Evolutionary conservation across 2,329 filamentous ascomycete species (phyloP).

Genomic region (Alternaria ethzedia): DNA sequence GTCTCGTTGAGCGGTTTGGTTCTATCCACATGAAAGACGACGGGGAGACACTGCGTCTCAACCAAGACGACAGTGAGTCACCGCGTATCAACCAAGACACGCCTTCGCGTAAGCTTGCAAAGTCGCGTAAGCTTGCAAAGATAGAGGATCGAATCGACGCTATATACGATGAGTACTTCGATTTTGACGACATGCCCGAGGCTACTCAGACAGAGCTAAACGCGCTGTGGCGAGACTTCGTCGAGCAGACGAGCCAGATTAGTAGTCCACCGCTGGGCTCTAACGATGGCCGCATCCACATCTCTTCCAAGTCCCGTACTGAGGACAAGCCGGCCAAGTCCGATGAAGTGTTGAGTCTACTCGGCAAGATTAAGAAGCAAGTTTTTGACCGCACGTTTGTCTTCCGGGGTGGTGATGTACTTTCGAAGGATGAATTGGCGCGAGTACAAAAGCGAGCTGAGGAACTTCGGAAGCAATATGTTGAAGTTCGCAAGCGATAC

Average conservation of each 20-base stretch:
- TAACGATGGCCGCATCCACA: background rate
- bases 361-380: background rate
- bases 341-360: background rate
- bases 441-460: background rate
- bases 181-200: background rate
- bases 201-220: background rate
- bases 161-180: rapidly evolving
- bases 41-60: no score
- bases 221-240: background rate
- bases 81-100: background rate
- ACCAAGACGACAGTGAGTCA: no score
- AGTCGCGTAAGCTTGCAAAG: background rate
- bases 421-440: background rate
- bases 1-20: no score
- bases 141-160: background rate
- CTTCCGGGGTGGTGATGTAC: background rate
- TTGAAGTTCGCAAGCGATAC: background rate
- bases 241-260: background rate
- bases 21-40: no score
- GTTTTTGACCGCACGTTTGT: background rate
- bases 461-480: background rate
- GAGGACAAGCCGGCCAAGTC: background rate
- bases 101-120: background rate
- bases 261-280: background rate
- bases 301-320: background rate